Evolutionary conservation across 2,329 filamentous ascomycete genomes (phyloP).

Genomic region (Sarocladium oryzae): DNA sequence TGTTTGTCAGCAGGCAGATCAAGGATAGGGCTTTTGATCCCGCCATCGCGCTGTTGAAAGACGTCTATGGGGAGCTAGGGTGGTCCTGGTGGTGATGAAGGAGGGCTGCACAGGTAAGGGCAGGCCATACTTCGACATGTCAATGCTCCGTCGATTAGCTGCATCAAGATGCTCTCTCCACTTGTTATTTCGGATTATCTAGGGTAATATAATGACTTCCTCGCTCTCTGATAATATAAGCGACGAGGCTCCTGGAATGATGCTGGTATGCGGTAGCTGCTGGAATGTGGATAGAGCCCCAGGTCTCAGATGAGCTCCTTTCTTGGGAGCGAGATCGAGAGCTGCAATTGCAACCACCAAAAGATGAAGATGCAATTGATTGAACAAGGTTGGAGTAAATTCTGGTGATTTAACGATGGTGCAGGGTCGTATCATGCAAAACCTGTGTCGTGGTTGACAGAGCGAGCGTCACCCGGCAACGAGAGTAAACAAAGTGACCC

Average conservation of each 20-base stretch:
- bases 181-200: too few relatives aligned
- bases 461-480: constrained; percentile 31
- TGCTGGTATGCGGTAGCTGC: background rate
- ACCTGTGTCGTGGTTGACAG: too few relatives aligned
- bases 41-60: background rate
- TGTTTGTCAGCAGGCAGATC: background rate
- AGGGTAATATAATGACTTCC: background rate
- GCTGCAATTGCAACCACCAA: background rate
- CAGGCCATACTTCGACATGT: too few relatives aligned
- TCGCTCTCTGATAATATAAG: background rate
- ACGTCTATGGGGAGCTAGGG: constrained; percentile 5
- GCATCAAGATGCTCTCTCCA: too few relatives aligned
- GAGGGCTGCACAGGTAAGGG: too few relatives aligned
- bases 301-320: background rate
- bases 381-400: background rate
- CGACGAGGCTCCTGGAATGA: background rate
- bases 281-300: background rate
- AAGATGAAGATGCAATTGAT: background rate
- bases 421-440: too few relatives aligned
- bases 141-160: too few relatives aligned
- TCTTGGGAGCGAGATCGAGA: too few relatives aligned
- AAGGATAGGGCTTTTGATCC: constrained; percentile 5
- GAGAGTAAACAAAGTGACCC: constrained; percentile 25
- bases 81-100: constrained; percentile 4
- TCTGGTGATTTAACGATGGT: too few relatives aligned